These are phyloP conservation scores for Schizosaccharomyces versatilis DNA, from an alignment of 1,139 yeast species.

Conservation along the genomic window DNA sequence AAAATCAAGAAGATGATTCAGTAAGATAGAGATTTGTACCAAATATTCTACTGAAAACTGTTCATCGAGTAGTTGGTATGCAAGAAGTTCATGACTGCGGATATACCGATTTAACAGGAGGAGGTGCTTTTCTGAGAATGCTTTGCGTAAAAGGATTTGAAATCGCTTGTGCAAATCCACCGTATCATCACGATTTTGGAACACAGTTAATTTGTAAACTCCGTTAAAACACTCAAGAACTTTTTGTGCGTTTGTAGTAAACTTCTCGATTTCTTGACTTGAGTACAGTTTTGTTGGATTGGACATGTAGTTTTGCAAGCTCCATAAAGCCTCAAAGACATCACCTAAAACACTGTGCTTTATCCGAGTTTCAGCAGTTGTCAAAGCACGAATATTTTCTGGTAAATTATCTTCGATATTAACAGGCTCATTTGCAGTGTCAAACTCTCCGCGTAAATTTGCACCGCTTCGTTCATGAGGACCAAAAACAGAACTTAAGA, in stretches of 20 bases:
- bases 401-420: not conserved
- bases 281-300: not conserved
- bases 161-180: too few species aligned
- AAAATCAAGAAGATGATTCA: not conserved
- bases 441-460: slow-evolving; percentile 21
- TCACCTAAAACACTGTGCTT: not conserved
- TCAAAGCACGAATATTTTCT: not conserved
- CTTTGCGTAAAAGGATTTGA: too few species aligned
- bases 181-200: too few species aligned
- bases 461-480: slow-evolving; percentile 22
- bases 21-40: not conserved
- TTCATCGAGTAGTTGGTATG: not conserved
- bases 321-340: not conserved
- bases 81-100: not conserved
- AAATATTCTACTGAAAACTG: not conserved
- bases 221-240: too few species aligned
- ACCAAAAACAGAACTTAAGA: slow-evolving; percentile 22
- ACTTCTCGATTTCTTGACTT: not conserved
- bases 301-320: not conserved
- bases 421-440: slow-evolving; percentile 16
- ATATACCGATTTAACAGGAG: not conserved
- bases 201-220: too few species aligned
- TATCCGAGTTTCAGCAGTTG: not conserved
- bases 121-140: too few species aligned
- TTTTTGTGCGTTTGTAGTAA: not conserved